Evolutionary conservation across 805 yeast species (phyloP).

Genomic region (Cyberlindnera misumaiensis): DNA sequence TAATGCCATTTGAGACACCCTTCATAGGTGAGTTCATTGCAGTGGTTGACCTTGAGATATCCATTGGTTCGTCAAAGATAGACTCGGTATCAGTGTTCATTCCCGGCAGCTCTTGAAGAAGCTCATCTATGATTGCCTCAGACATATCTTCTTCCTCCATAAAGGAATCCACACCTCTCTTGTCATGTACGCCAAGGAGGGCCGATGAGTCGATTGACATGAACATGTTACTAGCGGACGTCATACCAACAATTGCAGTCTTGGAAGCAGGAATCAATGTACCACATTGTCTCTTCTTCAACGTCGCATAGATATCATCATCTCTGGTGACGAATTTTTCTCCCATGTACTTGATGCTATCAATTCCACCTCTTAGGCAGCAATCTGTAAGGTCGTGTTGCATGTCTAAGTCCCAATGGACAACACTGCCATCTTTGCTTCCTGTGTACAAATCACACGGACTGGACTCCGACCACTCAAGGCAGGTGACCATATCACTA

Average conservation of each 20-base stretch:
- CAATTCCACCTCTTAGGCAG: constrained; percentile 39
- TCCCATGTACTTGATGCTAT: constrained; percentile 29
- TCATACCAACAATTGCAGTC: constrained; percentile 39
- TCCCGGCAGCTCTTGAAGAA: constrained; percentile 14
- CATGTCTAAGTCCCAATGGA: constrained; percentile 58
- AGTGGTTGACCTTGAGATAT: constrained; percentile 7
- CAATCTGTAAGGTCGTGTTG: constrained; percentile 30
- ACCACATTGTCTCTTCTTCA: constrained; percentile 48
- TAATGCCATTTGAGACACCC: constrained; percentile 9
- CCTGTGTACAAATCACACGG: constrained; percentile 55
- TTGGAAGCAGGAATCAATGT: constrained; percentile 57
- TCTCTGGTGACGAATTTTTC: constrained; percentile 23
- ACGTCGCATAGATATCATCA: constrained; percentile 24
- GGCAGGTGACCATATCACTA: constrained; percentile 41
- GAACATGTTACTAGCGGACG: constrained; percentile 33
- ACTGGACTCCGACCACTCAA: constrained; percentile 51
- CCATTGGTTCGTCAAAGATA: constrained; percentile 5
- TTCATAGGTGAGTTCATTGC: constrained; percentile 11
- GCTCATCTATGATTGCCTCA: constrained; percentile 16
- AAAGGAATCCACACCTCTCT: constrained; percentile 21
- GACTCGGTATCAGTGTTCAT: constrained; percentile 9
- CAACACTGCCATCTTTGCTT: constrained; percentile 53
- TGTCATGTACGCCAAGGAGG: constrained; percentile 49
- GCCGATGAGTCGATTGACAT: constrained; percentile 49
- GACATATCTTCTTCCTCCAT: constrained; percentile 17